These are phyloP conservation scores for Artemisia tridentata DNA, from an alignment of 129 eudicot species.

Conservation along the genomic window DNA sequence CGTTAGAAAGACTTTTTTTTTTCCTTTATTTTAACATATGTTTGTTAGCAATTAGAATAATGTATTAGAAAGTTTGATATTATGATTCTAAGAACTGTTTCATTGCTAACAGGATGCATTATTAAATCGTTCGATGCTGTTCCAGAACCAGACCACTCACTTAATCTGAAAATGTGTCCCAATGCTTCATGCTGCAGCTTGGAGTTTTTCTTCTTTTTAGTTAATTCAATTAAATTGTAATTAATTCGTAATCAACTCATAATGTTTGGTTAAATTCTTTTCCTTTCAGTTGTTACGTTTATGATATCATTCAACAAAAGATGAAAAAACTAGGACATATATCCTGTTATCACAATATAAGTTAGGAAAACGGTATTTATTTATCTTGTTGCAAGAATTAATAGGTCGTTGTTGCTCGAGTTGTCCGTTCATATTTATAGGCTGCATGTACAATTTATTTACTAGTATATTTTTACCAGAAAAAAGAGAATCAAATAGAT, in stretches of 20 bases:
- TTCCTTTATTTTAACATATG: too few species aligned
- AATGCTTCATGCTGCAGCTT: constrained; percentile 13
- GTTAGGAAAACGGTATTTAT: background rate
- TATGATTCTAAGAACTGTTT: background rate
- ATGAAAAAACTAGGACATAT: background rate
- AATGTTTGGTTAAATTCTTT: constrained; percentile 23
- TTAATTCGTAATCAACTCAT: constrained; percentile 18
- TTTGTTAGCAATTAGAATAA: too few species aligned
- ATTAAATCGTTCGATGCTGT: background rate
- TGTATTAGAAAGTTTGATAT: background rate
- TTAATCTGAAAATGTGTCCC: constrained; percentile 20
- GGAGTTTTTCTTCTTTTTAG: background rate
- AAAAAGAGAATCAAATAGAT: too few species aligned
- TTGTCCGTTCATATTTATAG: too few species aligned
- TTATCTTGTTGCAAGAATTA: background rate
- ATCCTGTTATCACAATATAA: background rate
- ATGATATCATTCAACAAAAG: background rate
- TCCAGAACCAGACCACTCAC: constrained; percentile 17
- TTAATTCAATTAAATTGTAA: constrained; percentile 28
- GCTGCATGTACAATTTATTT: too few species aligned
- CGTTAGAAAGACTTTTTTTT: too few species aligned
- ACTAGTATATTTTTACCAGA: too few species aligned
- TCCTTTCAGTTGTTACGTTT: constrained; percentile 9
- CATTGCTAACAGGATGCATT: constrained; percentile 23
- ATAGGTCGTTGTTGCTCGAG: too few species aligned